Evolutionary conservation across 2,329 filamentous ascomycete genomes (phyloP).

Genomic region (Lachnellula suecica): DNA sequence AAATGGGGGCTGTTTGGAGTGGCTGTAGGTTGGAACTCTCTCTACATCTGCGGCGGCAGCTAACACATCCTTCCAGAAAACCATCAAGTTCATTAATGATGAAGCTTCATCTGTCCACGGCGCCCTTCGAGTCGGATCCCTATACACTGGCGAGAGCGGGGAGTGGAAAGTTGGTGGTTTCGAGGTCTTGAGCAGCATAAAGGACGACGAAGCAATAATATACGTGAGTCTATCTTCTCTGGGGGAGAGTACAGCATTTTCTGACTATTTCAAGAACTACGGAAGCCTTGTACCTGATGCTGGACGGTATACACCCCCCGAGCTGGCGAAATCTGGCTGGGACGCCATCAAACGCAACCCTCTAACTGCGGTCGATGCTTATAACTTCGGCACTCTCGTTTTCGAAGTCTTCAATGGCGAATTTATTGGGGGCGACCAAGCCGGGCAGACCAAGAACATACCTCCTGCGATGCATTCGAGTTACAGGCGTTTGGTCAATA

Average conservation of each 20-base stretch:
- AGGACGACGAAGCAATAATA: slow-evolving; percentile 91
- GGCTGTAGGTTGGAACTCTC: slow-evolving; percentile 55
- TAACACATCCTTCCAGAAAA: slow-evolving; percentile 56
- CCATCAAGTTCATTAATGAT: slow-evolving; percentile 92
- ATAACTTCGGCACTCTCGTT: slow-evolving; percentile 79
- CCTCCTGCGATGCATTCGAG: slow-evolving; percentile 86
- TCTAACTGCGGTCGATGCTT: slow-evolving; percentile 80
- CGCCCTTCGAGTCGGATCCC: slow-evolving; percentile 77
- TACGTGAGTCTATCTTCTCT: slow-evolving; percentile 54
- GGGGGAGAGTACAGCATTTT: background rate
- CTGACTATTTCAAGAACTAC: slow-evolving; percentile 59
- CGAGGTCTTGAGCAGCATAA: slow-evolving; percentile 89
- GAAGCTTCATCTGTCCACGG: slow-evolving; percentile 92
- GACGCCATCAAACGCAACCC: slow-evolving; percentile 83
- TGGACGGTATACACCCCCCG: slow-evolving; percentile 80
- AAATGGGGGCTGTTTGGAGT: slow-evolving; percentile 94
- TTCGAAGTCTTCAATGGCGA: slow-evolving; percentile 91
- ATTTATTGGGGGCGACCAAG: slow-evolving; percentile 74
- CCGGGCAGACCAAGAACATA: slow-evolving; percentile 81
- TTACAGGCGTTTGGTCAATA: slow-evolving; percentile 85
- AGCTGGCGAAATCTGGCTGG: slow-evolving; percentile 87
- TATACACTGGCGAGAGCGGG: slow-evolving; percentile 93
- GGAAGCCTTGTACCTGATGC: slow-evolving; percentile 86
- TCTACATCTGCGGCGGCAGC: background rate
- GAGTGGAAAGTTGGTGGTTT: slow-evolving; percentile 98